phyloP scores from a whole-genome alignment of 805 yeast genomes.

The Wickerhamomyces xylosicus region DNA sequence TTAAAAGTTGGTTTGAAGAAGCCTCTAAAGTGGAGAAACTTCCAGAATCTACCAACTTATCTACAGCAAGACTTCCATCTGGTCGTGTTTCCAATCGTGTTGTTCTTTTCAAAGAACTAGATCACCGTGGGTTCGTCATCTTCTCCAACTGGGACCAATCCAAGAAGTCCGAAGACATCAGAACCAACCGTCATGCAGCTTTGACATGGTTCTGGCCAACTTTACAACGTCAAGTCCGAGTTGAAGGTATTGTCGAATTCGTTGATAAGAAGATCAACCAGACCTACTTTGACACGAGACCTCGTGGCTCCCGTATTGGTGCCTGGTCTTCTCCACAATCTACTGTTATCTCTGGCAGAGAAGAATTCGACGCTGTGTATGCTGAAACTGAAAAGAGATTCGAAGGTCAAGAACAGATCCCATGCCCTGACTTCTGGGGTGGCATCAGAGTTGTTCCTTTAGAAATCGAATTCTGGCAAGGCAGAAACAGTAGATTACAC shows the following conservation, averaged over 20 bases:
- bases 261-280: slow-evolving; percentile 66
- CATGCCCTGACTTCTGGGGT: slow-evolving; percentile 95
- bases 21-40: slow-evolving; percentile 53
- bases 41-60: slow-evolving; percentile 80
- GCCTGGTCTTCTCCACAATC: slow-evolving; percentile 97
- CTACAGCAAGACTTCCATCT: slow-evolving; percentile 80
- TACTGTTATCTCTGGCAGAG: slow-evolving; percentile 42
- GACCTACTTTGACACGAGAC: slow-evolving; percentile 77
- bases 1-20: slow-evolving; percentile 76
- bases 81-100: slow-evolving; percentile 86
- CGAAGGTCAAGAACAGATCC: slow-evolving; percentile 52
- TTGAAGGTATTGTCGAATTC: slow-evolving; percentile 76
- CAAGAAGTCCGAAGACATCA: slow-evolving; percentile 66
- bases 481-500: slow-evolving; percentile 80
- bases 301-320: slow-evolving; percentile 87
- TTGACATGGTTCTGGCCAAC: slow-evolving; percentile 89
- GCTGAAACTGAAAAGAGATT: slow-evolving; percentile 43
- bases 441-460: slow-evolving; percentile 82
- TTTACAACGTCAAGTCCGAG: slow-evolving; percentile 84
- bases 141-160: slow-evolving; percentile 90
- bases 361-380: slow-evolving; percentile 49
- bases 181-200: slow-evolving; percentile 69
- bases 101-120: slow-evolving; percentile 84
- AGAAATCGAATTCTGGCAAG: slow-evolving; percentile 97
- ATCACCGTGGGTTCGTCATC: slow-evolving; percentile 70